These are phyloP conservation scores for Batkoa obscura DNA, from an alignment of 371 early-diverging fungal species.

Conservation along the genomic window DNA sequence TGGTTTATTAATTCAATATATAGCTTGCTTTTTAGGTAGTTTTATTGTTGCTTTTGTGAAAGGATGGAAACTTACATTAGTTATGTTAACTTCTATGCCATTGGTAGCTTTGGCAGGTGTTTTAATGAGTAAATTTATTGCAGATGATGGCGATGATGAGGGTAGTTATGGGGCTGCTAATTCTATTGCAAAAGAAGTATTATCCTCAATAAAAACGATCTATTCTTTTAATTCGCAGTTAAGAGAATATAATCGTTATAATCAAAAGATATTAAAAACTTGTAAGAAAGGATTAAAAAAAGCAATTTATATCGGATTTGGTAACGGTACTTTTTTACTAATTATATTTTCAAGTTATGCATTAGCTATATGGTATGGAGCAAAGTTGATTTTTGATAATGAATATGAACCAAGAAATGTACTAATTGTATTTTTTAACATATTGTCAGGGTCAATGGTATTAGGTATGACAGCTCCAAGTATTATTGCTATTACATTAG, in stretches of 20 bases:
- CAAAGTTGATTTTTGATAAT: constrained; percentile 23
- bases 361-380: constrained; percentile 59
- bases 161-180: constrained; percentile 34
- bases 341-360: constrained; percentile 21
- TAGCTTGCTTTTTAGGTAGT: constrained; percentile 34
- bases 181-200: constrained; percentile 54
- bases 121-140: constrained; percentile 15
- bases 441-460: constrained; percentile 29
- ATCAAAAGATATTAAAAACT: constrained; percentile 22
- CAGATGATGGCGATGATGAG: constrained; percentile 16
- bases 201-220: constrained; percentile 66
- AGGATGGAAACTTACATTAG: constrained; percentile 1
- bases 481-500: constrained; percentile 30
- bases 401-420: constrained; percentile 22
- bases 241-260: constrained; percentile 39
- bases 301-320: constrained; percentile 22
- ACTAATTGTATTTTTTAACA: constrained; percentile 38
- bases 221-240: constrained; percentile 53
- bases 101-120: neutral
- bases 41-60: constrained; percentile 16
- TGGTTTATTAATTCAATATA: constrained; percentile 27
- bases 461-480: constrained; percentile 28
- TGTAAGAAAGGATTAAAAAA: constrained; percentile 21
- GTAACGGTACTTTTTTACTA: constrained; percentile 22
- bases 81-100: neutral